Base-by-base conservation (phyloP, 1,139 yeast genomes). In the Yamadazyma taylorii region DNA sequence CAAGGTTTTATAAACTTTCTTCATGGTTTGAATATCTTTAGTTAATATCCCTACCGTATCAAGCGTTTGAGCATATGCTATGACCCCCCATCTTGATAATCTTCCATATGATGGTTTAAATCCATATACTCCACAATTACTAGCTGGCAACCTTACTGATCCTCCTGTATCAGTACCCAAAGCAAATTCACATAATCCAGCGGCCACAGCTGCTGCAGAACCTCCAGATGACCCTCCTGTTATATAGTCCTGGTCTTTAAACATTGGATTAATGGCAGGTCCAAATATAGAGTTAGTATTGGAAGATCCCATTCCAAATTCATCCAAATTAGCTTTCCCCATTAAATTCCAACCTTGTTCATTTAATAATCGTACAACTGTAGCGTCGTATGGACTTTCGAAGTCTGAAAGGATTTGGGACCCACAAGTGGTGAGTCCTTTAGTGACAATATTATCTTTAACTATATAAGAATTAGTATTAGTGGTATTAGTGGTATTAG, bases 101-200 rank as follows among this genome's bases (percentile, higher is more conserved):
- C 96, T 69, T 0, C 98, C 98, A 57, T 92, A 92, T 0, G 94
- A 73, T 0, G 98, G 98, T 56, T 92, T 92, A 64, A 86, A 89
- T 0, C 98, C 98, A 31, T 78, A 64, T 0, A 85, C 73, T 1
- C 88, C 86, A 50, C 95, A 84, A 59, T 85, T 87, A 16, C 95
- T 81, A 1, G 96, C 95, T 0, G 99, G 99, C 16, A 85, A 67
- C 41, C 99, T 69, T 1, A 92, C 88, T 0, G 97, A 88, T 0
- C 99, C 99, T 3, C 99, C 99, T 0, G 99, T 92, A 53, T 92
- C 99, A 0, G 97, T 86, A 0, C 98, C 99, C 30, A 94, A 60
- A 1, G 67, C 48, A 46, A 82, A 81, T 52, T 84, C 86, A 21
- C 81, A 85, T 48, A 80, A 54, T 1, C 66, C 81, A 0, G 82